Evolutionary conservation across 2,329 filamentous ascomycete species (phyloP).

Genomic region (Botrytis pseudocinerea): DNA sequence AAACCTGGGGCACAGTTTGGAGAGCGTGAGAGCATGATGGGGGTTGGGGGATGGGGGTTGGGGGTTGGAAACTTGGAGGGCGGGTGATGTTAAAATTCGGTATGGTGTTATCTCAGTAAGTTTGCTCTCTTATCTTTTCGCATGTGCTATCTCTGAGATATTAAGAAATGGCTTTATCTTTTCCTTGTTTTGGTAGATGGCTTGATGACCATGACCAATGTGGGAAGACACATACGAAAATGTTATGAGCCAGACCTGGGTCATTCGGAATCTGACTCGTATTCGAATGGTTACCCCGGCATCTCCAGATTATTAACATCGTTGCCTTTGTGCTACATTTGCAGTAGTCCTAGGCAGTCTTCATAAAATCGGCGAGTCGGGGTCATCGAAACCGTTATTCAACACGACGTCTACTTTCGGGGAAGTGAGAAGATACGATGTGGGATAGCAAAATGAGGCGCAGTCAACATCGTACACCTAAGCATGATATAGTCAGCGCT

Average conservation of each 20-base stretch:
- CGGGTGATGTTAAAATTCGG: background rate
- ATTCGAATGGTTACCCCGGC: background rate
- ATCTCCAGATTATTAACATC: background rate
- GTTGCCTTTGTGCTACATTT: background rate
- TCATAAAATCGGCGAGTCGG: background rate
- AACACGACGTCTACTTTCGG: conserved; percentile 1
- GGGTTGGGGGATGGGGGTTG: background rate
- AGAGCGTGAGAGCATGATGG: background rate
- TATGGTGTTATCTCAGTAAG: conserved; percentile 1
- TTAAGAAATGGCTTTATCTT: conserved; percentile 3
- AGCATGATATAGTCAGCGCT: background rate
- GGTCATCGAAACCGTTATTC: background rate
- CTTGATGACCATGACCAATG: background rate
- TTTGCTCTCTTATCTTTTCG: conserved; percentile 8
- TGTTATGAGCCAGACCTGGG: background rate
- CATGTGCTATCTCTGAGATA: background rate
- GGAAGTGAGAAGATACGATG: conserved; percentile 5
- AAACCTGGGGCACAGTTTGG: background rate
- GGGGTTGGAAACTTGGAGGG: background rate
- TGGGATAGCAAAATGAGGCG: conserved; percentile 3
- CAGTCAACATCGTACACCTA: background rate
- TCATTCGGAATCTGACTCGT: conserved; percentile 11
- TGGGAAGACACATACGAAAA: background rate
- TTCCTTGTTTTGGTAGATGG: background rate
- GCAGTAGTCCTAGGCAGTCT: background rate